Percentiles rank a stretch among this genome's conserved stretches.
Evolutionary conservation across 306 rosid species (phyloP).

Genomic region (Argentina anserina): DNA sequence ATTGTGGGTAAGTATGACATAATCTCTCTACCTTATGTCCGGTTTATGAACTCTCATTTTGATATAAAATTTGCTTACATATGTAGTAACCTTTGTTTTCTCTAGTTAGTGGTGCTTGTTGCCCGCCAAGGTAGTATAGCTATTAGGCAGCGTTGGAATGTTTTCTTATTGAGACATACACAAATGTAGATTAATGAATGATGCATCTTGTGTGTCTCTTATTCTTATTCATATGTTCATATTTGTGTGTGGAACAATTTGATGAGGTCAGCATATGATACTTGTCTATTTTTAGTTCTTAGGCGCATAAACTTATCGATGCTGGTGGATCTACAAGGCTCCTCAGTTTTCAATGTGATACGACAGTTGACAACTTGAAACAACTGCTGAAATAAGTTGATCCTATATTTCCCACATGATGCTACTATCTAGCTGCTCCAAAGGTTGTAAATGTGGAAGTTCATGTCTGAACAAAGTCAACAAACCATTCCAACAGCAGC

Average conservation of each 20-base stretch:
- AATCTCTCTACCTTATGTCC: background rate
- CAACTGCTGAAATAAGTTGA: too few species aligned
- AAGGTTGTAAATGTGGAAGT: slow-evolving; percentile 82
- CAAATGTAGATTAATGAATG: background rate
- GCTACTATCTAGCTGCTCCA: slow-evolving; percentile 92
- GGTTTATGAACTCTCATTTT: background rate
- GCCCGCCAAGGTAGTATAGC: background rate
- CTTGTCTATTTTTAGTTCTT: background rate
- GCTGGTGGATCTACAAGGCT: background rate
- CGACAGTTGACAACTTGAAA: too few species aligned
- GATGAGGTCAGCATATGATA: too few species aligned
- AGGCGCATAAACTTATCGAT: background rate
- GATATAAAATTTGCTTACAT: background rate
- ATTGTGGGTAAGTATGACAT: slow-evolving; percentile 75
- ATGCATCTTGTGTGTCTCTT: background rate
- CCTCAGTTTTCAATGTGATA: too few species aligned
- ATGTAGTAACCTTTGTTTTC: background rate
- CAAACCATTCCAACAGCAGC: slow-evolving; percentile 81
- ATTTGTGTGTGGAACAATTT: too few species aligned
- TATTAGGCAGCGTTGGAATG: background rate
- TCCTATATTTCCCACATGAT: too few species aligned
- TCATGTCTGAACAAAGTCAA: slow-evolving; percentile 80
- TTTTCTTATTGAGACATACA: background rate
- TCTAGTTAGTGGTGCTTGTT: background rate
- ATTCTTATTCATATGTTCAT: background rate